phyloP scores from a whole-genome alignment of 306 rosid species.

The Phaseolus lunatus region DNA sequence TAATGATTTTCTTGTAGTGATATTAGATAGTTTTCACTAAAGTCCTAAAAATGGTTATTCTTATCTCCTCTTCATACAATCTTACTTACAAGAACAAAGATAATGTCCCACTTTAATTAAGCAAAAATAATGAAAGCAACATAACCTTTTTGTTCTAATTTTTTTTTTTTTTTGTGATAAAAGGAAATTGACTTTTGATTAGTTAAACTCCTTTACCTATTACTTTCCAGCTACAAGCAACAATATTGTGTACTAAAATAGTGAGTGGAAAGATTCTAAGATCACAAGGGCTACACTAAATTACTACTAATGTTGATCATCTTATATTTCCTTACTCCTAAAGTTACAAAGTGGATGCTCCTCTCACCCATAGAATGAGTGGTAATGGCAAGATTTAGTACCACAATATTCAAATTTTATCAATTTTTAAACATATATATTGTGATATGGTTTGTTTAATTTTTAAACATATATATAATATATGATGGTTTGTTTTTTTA shows the following conservation, averaged over 20 bases:
- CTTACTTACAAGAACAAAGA: not conserved
- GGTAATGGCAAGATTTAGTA: constrained; percentile 40
- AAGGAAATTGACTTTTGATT: constrained; percentile 12
- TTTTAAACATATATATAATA: too few relatives aligned
- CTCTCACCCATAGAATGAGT: constrained; percentile 44
- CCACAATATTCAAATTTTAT: constrained; percentile 34
- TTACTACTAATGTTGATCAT: constrained; percentile 16
- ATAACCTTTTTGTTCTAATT: not conserved
- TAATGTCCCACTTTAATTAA: not conserved
- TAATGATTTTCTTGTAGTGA: too few relatives aligned
- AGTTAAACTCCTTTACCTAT: not conserved
- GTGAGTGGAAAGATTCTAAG: constrained; percentile 36
- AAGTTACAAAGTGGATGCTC: constrained; percentile 38
- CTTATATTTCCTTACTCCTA: constrained; percentile 19
- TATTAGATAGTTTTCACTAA: too few relatives aligned
- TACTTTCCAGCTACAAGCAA: constrained; percentile 26
- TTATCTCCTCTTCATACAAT: not conserved
- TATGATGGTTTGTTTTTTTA: too few relatives aligned
- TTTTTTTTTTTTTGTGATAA: not conserved
- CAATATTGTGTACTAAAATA: constrained; percentile 10
- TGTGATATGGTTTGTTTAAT: too few relatives aligned
- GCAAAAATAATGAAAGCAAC: not conserved
- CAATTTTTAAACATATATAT: too few relatives aligned
- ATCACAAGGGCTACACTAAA: constrained; percentile 27
- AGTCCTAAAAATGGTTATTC: too few relatives aligned